Conservation (phyloP, 176 grass and related monocot species). For the Phoenix roebelenii region DNA sequence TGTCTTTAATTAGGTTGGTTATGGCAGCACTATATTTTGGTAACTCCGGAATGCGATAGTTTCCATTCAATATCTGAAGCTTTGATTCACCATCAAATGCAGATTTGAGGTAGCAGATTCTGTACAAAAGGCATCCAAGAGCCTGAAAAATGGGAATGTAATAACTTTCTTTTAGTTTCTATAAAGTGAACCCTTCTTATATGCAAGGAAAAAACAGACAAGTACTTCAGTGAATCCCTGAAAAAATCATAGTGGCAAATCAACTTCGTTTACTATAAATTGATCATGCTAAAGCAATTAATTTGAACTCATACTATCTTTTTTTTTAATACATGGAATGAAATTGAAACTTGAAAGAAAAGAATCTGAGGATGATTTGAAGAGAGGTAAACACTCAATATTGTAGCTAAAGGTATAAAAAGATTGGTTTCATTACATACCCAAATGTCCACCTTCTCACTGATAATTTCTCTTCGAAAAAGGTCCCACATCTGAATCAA, state of each 20-base stretch:
- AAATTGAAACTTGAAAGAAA: too few relatives aligned
- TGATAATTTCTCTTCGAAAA: slow-evolving; percentile 80
- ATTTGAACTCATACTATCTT: too few relatives aligned
- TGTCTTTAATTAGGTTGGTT: slow-evolving; percentile 51
- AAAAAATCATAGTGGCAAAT: too few relatives aligned
- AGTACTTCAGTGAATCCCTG: background rate
- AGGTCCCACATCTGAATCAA: slow-evolving; percentile 83
- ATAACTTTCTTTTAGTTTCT: background rate
- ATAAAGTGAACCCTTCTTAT: background rate
- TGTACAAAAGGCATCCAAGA: slow-evolving; percentile 76
- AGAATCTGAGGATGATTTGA: too few relatives aligned
- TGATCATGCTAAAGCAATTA: too few relatives aligned
- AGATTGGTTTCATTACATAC: slow-evolving; percentile 18
- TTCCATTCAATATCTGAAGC: slow-evolving; percentile 81
- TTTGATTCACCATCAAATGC: slow-evolving; percentile 92
- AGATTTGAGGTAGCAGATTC: slow-evolving; percentile 80
- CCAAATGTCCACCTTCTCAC: slow-evolving; percentile 85
- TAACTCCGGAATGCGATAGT: slow-evolving; percentile 70
- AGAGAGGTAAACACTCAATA: too few relatives aligned
- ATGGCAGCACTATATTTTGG: slow-evolving; percentile 45
- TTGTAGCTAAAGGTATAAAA: too few relatives aligned
- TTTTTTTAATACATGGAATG: too few relatives aligned
- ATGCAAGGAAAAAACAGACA: background rate
- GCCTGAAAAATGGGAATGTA: slow-evolving; percentile 36
- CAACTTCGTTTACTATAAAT: too few relatives aligned